phyloP scores from a whole-genome alignment of 192 early-diverging fungal genomes.

The Backusella tuberculispora region DNA sequence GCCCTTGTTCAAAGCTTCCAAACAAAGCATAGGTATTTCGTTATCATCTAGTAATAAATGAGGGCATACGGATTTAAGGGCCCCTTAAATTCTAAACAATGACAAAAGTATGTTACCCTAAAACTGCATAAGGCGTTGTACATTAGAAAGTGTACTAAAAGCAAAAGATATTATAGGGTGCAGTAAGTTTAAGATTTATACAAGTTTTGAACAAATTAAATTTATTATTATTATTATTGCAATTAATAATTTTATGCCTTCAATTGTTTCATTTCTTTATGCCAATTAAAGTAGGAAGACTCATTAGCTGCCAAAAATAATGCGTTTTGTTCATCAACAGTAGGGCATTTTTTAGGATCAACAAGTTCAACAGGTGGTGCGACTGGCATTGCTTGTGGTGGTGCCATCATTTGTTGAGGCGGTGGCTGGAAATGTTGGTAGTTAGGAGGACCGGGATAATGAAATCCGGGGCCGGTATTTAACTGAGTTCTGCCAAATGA shows the following conservation, averaged over 20 bases:
- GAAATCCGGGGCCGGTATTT: not conserved
- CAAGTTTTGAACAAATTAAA: not conserved
- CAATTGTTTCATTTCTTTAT: not conserved
- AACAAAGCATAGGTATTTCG: not conserved
- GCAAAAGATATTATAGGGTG: not conserved
- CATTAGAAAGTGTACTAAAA: not conserved
- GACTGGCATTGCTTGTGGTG: not conserved
- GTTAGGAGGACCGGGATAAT: not conserved
- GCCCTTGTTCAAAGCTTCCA: not conserved
- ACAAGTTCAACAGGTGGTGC: constrained; percentile 6
- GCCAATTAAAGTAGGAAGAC: not conserved
- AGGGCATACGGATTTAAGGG: not conserved
- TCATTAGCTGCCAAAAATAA: constrained; percentile 2
- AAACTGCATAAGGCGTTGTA: not conserved
- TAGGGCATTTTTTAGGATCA: constrained; percentile 1
- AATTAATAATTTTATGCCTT: not conserved
- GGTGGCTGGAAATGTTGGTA: not conserved
- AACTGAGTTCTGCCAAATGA: constrained; percentile 28
- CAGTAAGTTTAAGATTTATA: no score
- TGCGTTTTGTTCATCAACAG: constrained; percentile 14
- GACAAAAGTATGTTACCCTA: not conserved
- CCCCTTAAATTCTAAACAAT: not conserved
- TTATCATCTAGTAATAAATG: not conserved
- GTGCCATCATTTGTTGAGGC: not conserved
- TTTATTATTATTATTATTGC: not conserved